Percentiles rank a stretch among this genome's conserved stretches.
phyloP scores from a whole-genome alignment of 495 filamentous ascomycete species.

The Podospora didyma region DNA sequence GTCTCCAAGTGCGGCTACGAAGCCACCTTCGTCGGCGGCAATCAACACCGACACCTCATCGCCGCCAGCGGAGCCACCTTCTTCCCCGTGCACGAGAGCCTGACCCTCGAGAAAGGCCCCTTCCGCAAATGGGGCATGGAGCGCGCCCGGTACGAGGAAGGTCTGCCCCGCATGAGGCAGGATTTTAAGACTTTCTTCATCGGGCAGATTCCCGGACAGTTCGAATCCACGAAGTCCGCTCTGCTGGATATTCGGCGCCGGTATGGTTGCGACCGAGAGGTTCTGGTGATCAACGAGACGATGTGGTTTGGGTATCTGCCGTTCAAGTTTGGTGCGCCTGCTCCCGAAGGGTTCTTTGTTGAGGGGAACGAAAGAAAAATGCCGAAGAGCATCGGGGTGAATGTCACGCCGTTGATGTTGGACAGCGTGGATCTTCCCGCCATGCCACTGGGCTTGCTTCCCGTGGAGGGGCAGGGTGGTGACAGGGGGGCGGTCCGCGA shows the following conservation, averaged over 20 bases:
- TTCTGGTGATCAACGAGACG: constrained; percentile 30
- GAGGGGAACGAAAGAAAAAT: constrained; percentile 5
- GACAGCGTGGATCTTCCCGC: constrained; percentile 12
- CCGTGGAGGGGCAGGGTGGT: constrained; percentile 13
- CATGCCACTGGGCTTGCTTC: constrained; percentile 27
- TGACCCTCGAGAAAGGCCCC: neutral
- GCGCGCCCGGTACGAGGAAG: constrained; percentile 7
- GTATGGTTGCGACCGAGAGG: constrained; percentile 15
- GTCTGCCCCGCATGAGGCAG: constrained; percentile 7
- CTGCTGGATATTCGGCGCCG: constrained; percentile 16
- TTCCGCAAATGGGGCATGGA: constrained; percentile 10
- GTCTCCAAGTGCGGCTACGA: constrained; percentile 25
- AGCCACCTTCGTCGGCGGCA: constrained; percentile 21
- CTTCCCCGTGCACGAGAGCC: constrained; percentile 7
- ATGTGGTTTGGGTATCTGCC: constrained; percentile 25
- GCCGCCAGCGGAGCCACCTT: constrained; percentile 8
- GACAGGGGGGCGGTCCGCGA: constrained; percentile 11
- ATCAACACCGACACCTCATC: constrained; percentile 21
- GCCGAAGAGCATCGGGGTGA: constrained; percentile 14
- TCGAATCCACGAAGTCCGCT: constrained; percentile 23
- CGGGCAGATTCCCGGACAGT: constrained; percentile 8
- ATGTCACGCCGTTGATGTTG: constrained; percentile 20
- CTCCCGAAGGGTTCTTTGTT: constrained; percentile 11
- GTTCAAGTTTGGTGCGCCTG: constrained; percentile 19
- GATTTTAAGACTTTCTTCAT: constrained; percentile 18